Conservation (phyloP, 352 stramenopile genomes). For the Globisporangium spiculum region DNA sequence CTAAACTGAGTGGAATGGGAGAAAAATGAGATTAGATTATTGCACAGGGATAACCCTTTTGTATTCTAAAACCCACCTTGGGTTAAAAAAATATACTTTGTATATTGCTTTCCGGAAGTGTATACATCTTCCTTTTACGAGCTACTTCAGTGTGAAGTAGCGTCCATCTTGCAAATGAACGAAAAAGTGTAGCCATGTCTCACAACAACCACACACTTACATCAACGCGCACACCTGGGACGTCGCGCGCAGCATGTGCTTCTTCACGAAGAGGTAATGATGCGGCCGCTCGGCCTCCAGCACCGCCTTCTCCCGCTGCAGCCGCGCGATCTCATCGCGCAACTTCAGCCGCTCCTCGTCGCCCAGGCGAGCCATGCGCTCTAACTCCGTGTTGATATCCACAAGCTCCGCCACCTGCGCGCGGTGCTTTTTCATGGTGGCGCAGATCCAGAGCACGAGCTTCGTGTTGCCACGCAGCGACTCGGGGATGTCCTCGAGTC, state of each 20-base stretch:
- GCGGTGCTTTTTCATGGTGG: conserved; percentile 66
- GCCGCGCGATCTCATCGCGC: conserved; percentile 57
- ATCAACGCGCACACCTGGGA: conserved; percentile 68
- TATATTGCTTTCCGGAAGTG: neutral
- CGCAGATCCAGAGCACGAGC: conserved; percentile 80
- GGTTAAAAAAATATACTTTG: neutral
- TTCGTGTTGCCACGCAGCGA: conserved; percentile 63
- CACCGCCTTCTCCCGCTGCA: conserved; percentile 56
- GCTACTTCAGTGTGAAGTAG: neutral
- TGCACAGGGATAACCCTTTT: neutral
- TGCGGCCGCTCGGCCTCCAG: conserved; percentile 60
- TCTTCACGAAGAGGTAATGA: conserved; percentile 74
- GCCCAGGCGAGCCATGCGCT: conserved; percentile 64
- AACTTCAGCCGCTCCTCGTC: conserved; percentile 74
- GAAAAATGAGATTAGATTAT: neutral
- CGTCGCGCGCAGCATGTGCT: conserved; percentile 43
- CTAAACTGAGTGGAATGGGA: neutral
- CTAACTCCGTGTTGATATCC: conserved; percentile 71
- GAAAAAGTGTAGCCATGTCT: conserved; percentile 16
- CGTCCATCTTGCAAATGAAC: neutral
- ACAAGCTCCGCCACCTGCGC: conserved; percentile 63
- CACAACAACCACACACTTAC: conserved; percentile 23
- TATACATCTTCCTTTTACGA: neutral
- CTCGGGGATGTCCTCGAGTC: conserved; percentile 60
- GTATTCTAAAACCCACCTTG: neutral